These are phyloP conservation scores for Solanum sejunctum DNA, from an alignment of 257 asterid genomes.

Conservation along the genomic window DNA sequence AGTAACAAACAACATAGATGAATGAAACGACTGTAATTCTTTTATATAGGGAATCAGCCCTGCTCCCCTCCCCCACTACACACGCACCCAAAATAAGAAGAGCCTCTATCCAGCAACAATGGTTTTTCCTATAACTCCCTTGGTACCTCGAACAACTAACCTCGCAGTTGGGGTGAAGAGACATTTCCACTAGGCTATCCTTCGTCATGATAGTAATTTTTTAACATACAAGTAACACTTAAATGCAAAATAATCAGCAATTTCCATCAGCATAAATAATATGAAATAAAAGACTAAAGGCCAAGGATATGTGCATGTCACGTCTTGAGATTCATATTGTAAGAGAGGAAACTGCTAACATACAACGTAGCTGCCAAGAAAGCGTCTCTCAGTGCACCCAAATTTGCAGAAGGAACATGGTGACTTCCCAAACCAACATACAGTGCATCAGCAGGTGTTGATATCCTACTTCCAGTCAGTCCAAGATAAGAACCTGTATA, in stretches of 20 bases:
- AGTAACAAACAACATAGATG: background rate
- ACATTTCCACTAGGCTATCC: background rate
- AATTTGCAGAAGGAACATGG: constrained; percentile 75
- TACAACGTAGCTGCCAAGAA: constrained; percentile 63
- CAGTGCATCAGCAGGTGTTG: constrained; percentile 94
- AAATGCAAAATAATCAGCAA: background rate
- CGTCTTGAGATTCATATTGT: background rate
- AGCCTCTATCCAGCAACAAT: background rate
- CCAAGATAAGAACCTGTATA: constrained; percentile 91
- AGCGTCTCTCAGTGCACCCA: constrained; percentile 50
- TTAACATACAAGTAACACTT: background rate
- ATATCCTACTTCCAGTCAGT: constrained; percentile 78
- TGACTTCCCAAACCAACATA: constrained; percentile 88
- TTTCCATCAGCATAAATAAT: background rate
- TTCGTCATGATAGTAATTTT: background rate
- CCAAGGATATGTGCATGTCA: background rate
- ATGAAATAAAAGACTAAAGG: background rate
- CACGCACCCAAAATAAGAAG: background rate
- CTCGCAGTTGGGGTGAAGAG: background rate
- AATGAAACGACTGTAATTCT: background rate
- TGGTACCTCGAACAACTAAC: background rate
- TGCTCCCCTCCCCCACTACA: no score
- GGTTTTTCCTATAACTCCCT: background rate
- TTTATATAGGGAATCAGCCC: background rate
- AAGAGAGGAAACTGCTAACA: constrained; percentile 5